These are phyloP conservation scores for Pholiota adiposa DNA, from an alignment of 1,284 basidiomycete species.

Conservation along the genomic window DNA sequence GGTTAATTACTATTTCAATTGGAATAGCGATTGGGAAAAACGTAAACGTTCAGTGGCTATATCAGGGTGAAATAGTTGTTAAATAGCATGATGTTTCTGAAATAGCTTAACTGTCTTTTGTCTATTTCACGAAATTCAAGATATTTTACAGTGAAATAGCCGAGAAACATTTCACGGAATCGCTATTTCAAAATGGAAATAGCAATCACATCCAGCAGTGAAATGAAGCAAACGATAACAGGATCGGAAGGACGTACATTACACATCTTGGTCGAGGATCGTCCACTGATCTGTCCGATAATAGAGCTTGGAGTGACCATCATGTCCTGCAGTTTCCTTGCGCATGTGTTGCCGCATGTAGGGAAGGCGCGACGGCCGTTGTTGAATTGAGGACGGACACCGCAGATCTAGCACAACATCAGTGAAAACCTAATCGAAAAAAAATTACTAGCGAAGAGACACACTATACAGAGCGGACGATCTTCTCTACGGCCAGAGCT, in stretches of 20 bases:
- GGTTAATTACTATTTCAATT: too few relatives aligned
- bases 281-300: not conserved
- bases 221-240: not conserved
- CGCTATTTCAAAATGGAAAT: too few relatives aligned
- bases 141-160: too few relatives aligned
- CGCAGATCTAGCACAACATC: not conserved
- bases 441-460: not conserved
- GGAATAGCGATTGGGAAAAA: too few relatives aligned
- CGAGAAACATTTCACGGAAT: too few relatives aligned
- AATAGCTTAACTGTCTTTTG: too few relatives aligned
- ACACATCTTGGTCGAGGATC: not conserved
- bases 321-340: not conserved
- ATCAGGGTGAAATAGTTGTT: too few relatives aligned
- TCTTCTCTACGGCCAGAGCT: not conserved
- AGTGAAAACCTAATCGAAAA: not conserved
- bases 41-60: too few relatives aligned
- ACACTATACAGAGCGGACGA: not conserved
- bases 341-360: slow-evolving; percentile 9
- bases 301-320: not conserved
- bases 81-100: too few relatives aligned
- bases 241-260: not conserved
- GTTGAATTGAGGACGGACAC: slow-evolving; percentile 2
- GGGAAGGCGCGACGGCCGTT: slow-evolving; percentile 1
- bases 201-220: too few relatives aligned
- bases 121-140: too few relatives aligned